Percentiles rank a stretch among this genome's conserved stretches.
phyloP scores from a whole-genome alignment of 371 early-diverging fungal genomes.

The Sporodiniella umbellata region DNA sequence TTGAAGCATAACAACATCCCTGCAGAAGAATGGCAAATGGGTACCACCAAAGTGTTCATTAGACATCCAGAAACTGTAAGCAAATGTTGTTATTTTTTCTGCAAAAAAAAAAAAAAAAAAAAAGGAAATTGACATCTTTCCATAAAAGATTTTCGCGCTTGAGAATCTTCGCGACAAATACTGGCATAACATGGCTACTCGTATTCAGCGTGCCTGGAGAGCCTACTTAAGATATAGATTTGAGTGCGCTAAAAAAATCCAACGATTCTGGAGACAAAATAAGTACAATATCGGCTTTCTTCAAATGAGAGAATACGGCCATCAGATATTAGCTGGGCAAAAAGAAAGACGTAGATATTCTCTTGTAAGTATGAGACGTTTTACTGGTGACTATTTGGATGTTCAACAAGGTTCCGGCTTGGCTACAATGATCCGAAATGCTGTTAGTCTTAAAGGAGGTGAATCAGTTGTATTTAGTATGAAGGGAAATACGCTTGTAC shows the following conservation, averaged over 20 bases:
- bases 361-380: constrained; percentile 80
- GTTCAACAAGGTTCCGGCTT: constrained; percentile 65
- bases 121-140: no score
- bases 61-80: constrained; percentile 88
- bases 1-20: constrained; percentile 84
- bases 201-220: constrained; percentile 93
- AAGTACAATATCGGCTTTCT: constrained; percentile 88
- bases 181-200: constrained; percentile 94
- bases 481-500: constrained; percentile 63
- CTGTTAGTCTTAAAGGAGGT: constrained; percentile 50
- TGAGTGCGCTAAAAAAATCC: constrained; percentile 75
- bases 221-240: constrained; percentile 71
- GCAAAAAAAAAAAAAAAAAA: not conserved
- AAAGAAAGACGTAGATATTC: constrained; percentile 92
- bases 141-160: constrained; percentile 72
- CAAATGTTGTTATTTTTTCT: not conserved
- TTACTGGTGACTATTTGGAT: constrained; percentile 89
- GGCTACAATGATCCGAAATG: constrained; percentile 64
- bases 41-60: constrained; percentile 91
- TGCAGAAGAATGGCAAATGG: constrained; percentile 93
- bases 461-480: constrained; percentile 69
- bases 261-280: constrained; percentile 83
- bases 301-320: constrained; percentile 91
- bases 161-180: constrained; percentile 93
- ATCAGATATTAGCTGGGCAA: constrained; percentile 82